These are phyloP conservation scores for Polygonum aviculare DNA, from an alignment of 148 eudicot genomes.

Conservation along the genomic window DNA sequence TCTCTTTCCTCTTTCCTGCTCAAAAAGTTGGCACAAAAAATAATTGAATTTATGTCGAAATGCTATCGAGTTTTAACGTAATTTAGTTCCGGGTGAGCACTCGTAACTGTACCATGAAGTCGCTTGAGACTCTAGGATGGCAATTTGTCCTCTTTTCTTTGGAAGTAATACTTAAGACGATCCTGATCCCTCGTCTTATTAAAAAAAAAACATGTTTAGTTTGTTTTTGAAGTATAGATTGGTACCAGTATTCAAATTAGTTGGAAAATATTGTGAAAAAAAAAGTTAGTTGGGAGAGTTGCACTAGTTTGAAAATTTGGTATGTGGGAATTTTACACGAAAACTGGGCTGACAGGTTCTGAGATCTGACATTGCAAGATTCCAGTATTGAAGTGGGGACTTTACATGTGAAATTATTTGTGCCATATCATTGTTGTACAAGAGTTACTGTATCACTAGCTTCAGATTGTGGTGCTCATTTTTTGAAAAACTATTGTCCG, in stretches of 20 bases:
- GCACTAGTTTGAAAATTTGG: neutral
- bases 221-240: too few species aligned
- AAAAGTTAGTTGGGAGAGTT: neutral
- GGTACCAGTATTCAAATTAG: neutral
- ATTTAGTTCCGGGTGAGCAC: too few species aligned
- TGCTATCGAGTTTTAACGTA: neutral
- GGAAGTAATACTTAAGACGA: too few species aligned
- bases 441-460: too few species aligned
- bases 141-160: too few species aligned
- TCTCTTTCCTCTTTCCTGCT: neutral
- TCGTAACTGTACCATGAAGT: too few species aligned
- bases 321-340: neutral
- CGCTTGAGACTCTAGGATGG: too few species aligned
- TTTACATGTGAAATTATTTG: neutral
- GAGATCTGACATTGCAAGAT: neutral
- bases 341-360: neutral
- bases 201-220: too few species aligned
- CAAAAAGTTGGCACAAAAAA: neutral
- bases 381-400: neutral
- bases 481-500: neutral
- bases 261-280: neutral
- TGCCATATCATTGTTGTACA: neutral
- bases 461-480: neutral
- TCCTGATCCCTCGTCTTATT: too few species aligned
- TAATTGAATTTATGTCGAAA: neutral